Evolutionary conservation across 2,329 filamentous ascomycete genomes (phyloP), one percentile per base, ranked within the genome.

Genomic region (Colletotrichum noveboracense): DNA sequence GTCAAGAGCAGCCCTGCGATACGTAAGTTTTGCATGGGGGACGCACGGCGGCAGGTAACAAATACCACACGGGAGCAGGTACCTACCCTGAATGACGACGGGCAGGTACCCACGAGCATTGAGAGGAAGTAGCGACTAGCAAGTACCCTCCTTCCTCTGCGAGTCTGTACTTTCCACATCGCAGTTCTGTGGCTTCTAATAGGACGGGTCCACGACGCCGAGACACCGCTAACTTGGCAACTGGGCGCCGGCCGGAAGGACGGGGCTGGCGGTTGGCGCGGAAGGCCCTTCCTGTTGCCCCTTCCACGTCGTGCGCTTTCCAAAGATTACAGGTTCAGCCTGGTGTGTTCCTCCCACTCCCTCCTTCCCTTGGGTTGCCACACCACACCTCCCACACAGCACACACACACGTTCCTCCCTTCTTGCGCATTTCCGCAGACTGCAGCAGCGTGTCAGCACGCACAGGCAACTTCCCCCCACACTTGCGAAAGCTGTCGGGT

Each of bases 211-310:
- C 43, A 43, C 64, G 32, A 9, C 56, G 73, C 73, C 58, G 58
- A 76, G 70, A 72, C 69, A 58, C 48, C 6, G 36, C 64, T 65
- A 69, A 73, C 69, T 72, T 67, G 70, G 73, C 64, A 43, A 58
- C 70, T 75, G 55, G 72, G 72, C 70, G 52, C 64, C 58, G 70
- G 58, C 64, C 58, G 65, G 64, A 58, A 66, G 55, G 38, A 13
- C 60, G 67, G 68, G 52, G 28, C n/a, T 56, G 58, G 64, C 70
- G 73, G 70, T 73, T 75, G 43, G 24, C 70, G 64, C 74, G 74
- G 64, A 74, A 75, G 56, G 52, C 26, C 43, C 64, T 60, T 43
- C 28, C 64, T 66, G 55, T 30, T 48, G 28, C 30, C 26, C 30
- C 60, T 62, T 62, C 60, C 28, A 62, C 26, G 55, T 58, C 55